These are phyloP conservation scores for Salmacisia buchloeana DNA, from an alignment of 1,284 basidiomycete genomes.

Conservation along the genomic window DNA sequence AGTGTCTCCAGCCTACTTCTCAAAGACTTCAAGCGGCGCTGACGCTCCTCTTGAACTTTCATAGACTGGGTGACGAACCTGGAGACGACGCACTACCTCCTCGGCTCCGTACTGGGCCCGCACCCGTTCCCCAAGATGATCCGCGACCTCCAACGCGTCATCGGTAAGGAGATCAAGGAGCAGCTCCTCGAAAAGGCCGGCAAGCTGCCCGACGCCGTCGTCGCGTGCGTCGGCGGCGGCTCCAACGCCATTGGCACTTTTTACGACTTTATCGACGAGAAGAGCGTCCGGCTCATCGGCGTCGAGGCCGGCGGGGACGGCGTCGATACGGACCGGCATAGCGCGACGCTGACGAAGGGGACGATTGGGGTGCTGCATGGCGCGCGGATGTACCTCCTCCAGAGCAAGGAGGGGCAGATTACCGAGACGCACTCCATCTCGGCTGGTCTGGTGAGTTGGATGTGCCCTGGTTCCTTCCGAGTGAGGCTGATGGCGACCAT, in stretches of 20 bases:
- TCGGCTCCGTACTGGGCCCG: conserved; percentile 94
- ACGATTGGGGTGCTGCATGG: conserved; percentile 93
- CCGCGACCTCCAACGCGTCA: conserved; percentile 93
- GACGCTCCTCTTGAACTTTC: too few species aligned
- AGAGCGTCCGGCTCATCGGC: conserved; percentile 41
- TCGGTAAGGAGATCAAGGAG: conserved; percentile 87
- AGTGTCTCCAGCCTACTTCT: background rate
- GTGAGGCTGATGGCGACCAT: conserved; percentile 20
- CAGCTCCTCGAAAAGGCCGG: conserved; percentile 71
- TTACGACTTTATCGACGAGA: conserved; percentile 40
- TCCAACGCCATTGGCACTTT: conserved; percentile 83
- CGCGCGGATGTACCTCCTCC: conserved; percentile 88
- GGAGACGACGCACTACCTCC: conserved; percentile 78
- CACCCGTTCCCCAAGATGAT: conserved; percentile 99
- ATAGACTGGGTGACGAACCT: conserved; percentile 97
- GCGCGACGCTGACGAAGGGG: conserved; percentile 84
- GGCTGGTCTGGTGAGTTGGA: conserved; percentile 63
- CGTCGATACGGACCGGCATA: conserved; percentile 75
- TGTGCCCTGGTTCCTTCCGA: background rate
- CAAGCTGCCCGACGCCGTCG: conserved; percentile 85
- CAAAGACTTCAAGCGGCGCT: too few species aligned
- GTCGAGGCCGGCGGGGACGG: conserved; percentile 61
- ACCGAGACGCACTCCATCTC: conserved; percentile 95
- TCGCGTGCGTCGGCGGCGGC: conserved; percentile 96
- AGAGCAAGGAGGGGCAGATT: conserved; percentile 83